These are phyloP conservation scores for Fusarium keratoplasticum DNA, from an alignment of 2,329 filamentous ascomycete genomes.

Conservation along the genomic window DNA sequence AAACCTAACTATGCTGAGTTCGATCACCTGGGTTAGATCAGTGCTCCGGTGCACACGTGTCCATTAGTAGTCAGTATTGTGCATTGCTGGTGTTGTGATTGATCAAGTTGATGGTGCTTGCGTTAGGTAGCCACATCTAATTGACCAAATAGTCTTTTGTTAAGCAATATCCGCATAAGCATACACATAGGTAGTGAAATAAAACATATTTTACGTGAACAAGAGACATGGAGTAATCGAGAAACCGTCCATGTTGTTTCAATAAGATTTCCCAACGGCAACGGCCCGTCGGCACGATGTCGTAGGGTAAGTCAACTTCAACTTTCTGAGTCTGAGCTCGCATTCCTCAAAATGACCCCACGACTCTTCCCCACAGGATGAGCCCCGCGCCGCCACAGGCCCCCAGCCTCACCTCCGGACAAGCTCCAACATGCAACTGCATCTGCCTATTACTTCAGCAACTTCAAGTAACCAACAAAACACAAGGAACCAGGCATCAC, in stretches of 20 bases:
- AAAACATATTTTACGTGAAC: too few species aligned
- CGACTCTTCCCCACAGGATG: slow-evolving; percentile 23
- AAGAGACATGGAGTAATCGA: background rate
- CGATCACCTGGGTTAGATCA: background rate
- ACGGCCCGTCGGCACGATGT: background rate
- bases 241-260: background rate
- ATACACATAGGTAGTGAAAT: too few species aligned
- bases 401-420: slow-evolving; percentile 38
- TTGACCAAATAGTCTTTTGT: too few species aligned
- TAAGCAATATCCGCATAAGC: too few species aligned
- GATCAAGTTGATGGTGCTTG: too few species aligned
- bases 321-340: background rate
- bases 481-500: background rate
- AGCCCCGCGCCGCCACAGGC: slow-evolving; percentile 43
- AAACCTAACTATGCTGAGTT: background rate
- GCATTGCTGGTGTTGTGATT: too few species aligned
- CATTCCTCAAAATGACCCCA: background rate
- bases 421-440: slow-evolving; percentile 23
- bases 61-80: background rate
- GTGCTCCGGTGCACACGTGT: background rate
- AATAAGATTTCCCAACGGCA: background rate
- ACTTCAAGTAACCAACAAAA: background rate
- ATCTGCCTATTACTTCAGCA: slow-evolving; percentile 18
- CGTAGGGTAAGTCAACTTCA: slow-evolving; percentile 20
- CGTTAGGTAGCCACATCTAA: too few species aligned